Conservation (phyloP, 129 eudicot genomes). For the Tagetes patula region DNA sequence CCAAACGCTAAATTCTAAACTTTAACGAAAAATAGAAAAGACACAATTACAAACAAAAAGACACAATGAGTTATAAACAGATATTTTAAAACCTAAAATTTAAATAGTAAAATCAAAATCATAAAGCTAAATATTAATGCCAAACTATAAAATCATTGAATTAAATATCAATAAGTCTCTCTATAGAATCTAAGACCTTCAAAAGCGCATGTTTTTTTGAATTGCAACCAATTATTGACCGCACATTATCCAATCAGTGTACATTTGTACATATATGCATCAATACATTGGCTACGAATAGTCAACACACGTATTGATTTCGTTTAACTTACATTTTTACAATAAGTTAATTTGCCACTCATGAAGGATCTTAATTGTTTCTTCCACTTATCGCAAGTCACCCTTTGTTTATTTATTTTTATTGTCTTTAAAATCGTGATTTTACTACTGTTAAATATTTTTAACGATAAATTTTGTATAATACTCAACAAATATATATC, state of each 20-base stretch:
- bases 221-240: neutral
- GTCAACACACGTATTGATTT: constrained; percentile 12
- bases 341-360: constrained; percentile 20
- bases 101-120: too few species aligned
- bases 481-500: neutral
- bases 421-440: neutral
- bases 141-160: too few species aligned
- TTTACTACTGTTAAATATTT: neutral
- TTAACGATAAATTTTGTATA: neutral
- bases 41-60: too few species aligned
- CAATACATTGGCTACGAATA: neutral
- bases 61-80: too few species aligned
- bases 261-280: neutral
- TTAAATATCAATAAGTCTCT: too few species aligned
- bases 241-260: neutral
- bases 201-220: neutral
- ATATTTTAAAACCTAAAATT: too few species aligned
- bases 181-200: too few species aligned
- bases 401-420: neutral
- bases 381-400: constrained; percentile 20
- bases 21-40: too few species aligned
- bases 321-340: constrained; percentile 14
- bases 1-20: too few species aligned
- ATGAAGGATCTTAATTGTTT: constrained; percentile 24
- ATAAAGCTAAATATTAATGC: too few species aligned